A percentile compares a stretch with the other conserved stretches of the same genome.
Conservation (phyloP, 805 yeast genomes). For the Pichia cephalocereana region DNA sequence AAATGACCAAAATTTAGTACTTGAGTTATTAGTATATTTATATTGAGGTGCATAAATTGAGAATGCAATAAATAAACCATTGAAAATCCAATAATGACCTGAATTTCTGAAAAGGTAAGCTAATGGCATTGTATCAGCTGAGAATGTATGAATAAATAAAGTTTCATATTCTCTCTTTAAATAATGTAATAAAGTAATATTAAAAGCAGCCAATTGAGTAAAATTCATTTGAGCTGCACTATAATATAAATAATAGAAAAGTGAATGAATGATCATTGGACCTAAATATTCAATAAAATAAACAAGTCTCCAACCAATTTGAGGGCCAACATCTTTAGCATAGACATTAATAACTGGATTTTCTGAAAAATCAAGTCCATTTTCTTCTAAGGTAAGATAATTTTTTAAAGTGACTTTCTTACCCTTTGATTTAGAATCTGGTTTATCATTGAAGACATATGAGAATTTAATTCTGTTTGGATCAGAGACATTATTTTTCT, state of each 20-base stretch:
- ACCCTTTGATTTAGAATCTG: conserved; percentile 20
- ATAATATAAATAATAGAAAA: conserved; percentile 43
- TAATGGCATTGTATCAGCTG: conserved; percentile 87
- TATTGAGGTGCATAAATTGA: conserved; percentile 24
- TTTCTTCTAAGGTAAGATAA: conserved; percentile 36
- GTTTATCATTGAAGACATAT: conserved; percentile 8
- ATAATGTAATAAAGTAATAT: conserved; percentile 64
- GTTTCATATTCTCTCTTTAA: conserved; percentile 87
- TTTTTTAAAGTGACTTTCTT: conserved; percentile 36
- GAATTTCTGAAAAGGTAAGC: conserved; percentile 83
- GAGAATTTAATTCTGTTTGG: conserved; percentile 52
- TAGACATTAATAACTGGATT: conserved; percentile 35
- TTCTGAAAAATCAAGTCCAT: conserved; percentile 29
- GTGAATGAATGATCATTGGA: conserved; percentile 72
- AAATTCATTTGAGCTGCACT: conserved; percentile 32
- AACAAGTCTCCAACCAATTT: conserved; percentile 88
- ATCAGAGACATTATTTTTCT: conserved; percentile 29
- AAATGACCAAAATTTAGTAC: conserved; percentile 19
- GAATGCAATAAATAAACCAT: conserved; percentile 45
- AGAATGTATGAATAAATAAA: conserved; percentile 71
- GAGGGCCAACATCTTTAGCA: conserved; percentile 89
- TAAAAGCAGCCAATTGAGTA: conserved; percentile 47
- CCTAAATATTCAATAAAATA: conserved; percentile 83
- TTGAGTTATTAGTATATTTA: background rate
- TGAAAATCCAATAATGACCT: conserved; percentile 85